Evolutionary conservation across 805 yeast genomes (phyloP).

Genomic region (Yarrowia deformans): DNA sequence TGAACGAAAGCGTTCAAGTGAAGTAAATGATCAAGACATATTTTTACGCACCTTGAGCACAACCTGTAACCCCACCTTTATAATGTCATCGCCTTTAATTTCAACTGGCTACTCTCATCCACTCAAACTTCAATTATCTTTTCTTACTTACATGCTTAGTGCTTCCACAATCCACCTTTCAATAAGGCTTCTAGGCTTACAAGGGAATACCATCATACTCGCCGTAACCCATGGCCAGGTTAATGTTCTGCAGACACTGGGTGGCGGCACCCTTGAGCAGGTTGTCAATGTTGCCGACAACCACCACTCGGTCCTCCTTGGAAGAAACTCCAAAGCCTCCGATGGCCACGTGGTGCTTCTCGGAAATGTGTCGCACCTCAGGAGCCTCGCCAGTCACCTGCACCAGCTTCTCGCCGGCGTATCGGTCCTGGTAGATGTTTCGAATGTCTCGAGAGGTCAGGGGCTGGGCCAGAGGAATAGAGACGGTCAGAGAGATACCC

Average conservation of each 20-base stretch:
- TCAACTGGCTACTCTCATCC: too few relatives aligned
- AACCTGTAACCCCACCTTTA: too few relatives aligned
- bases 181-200: slow-evolving; percentile 43
- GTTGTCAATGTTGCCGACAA: slow-evolving; percentile 95
- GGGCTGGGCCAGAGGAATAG: slow-evolving; percentile 74
- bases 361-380: slow-evolving; percentile 85
- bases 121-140: not conserved
- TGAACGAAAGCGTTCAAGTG: too few relatives aligned
- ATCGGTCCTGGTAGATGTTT: slow-evolving; percentile 84
- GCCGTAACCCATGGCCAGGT: slow-evolving; percentile 85
- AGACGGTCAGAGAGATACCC: slow-evolving; percentile 92
- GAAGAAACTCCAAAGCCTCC: slow-evolving; percentile 97
- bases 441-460: slow-evolving; percentile 83
- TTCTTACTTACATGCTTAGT: slow-evolving; percentile 10
- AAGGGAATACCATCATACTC: slow-evolving; percentile 94
- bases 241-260: slow-evolving; percentile 96
- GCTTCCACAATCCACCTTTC: not conserved
- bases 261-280: slow-evolving; percentile 98
- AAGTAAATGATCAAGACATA: too few relatives aligned
- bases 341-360: slow-evolving; percentile 91
- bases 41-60: too few relatives aligned
- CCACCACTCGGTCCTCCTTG: slow-evolving; percentile 85
- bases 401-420: slow-evolving; percentile 84
- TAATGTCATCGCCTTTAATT: too few relatives aligned
- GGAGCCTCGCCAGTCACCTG: slow-evolving; percentile 93